A percentile compares a stretch with the other conserved stretches of the same genome.
phyloP scores from a whole-genome alignment of 768 basidiomycete genomes.

The Mycena galericulata region DNA sequence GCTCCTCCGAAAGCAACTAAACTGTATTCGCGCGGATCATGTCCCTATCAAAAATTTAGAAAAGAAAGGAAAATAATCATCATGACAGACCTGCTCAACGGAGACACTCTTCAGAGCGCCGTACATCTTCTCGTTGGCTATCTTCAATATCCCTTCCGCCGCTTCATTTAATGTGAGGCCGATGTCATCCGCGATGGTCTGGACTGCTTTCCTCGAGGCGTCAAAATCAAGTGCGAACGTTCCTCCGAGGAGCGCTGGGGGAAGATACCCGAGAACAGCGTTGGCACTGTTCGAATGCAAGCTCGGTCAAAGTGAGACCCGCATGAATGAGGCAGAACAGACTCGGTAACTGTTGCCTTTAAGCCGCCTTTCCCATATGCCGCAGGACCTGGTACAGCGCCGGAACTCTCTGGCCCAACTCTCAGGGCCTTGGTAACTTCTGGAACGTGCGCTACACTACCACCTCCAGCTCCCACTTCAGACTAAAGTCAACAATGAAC shows the following conservation, averaged over 20 bases:
- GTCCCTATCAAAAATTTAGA: conserved; percentile 32
- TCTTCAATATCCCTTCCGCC: conserved; percentile 44
- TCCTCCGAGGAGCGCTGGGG: conserved; percentile 42
- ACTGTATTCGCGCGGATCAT: conserved; percentile 45
- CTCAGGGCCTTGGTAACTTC: conserved; percentile 43
- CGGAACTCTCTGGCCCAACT: conserved; percentile 46
- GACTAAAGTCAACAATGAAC: background rate
- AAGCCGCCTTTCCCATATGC: conserved; percentile 45
- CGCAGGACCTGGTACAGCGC: conserved; percentile 46
- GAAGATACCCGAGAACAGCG: conserved; percentile 44
- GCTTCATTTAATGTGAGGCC: conserved; percentile 40
- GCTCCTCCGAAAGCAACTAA: conserved; percentile 46
- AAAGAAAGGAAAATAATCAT: background rate
- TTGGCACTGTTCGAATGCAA: conserved; percentile 33
- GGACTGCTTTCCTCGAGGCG: conserved; percentile 40
- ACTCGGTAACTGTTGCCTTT: conserved; percentile 45
- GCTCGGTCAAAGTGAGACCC: background rate
- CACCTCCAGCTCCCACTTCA: conserved; percentile 32
- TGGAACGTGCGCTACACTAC: conserved; percentile 31
- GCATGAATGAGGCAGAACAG: background rate
- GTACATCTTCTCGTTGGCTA: conserved; percentile 46
- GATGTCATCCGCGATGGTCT: conserved; percentile 39
- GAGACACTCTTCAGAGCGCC: conserved; percentile 45
- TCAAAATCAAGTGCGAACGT: conserved; percentile 41
- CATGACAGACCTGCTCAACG: conserved; percentile 35